Base-by-base conservation (phyloP, 1,139 yeast species). In the Kurtzmaniella natalensis region DNA sequence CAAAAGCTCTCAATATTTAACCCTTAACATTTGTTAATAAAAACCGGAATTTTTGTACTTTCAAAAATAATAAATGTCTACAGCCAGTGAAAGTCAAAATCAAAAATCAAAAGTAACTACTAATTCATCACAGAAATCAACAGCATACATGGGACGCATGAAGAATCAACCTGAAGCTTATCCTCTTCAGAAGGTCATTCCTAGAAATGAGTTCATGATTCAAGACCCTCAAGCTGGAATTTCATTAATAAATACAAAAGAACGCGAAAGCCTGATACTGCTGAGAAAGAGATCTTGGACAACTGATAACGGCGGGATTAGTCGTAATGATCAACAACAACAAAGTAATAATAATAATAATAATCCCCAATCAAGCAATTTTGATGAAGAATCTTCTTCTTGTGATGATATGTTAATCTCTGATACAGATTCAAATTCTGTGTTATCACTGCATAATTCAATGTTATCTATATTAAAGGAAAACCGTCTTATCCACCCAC, bases 331-430 rank as follows among this genome's bases (percentile, higher is more conserved):
- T 8, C 26, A 23, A 23, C 26, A 23, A 23, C 31, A 25, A n/a
- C 54, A 47, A 11, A 40, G 46, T 11, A 50, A 50, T 4, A n/a
- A n/a, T 11, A 22, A 20, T 15, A 36, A 28, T 15, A 48, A 44
- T 18, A 45, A 39, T 8, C 26, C 11, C 11, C 26, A 23, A 23
- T 31, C 23, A n/a, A 53, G 46, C 10, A 40, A 45, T 11, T 50
- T 50, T 4, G 33, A 32, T 18, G 30, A 30, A 18, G 36, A 33
- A 10, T 45, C 51, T 25, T 61, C 55, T n/a, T 50, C 61, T 2
- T 53, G 57, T 30, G 72, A 67, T 31, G 72, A 66, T 21, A 56
- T 64, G 64, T 39, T 51, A 20, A 47, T 59, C 19, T 58, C 69
- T 6, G 72, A 64, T 41, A 52, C 59, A 10, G 72, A 67, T 25